Percentiles rank a stretch among this genome's conserved stretches.
phyloP scores from a whole-genome alignment of 768 basidiomycete genomes.

The Coprinopsis sp. region DNA sequence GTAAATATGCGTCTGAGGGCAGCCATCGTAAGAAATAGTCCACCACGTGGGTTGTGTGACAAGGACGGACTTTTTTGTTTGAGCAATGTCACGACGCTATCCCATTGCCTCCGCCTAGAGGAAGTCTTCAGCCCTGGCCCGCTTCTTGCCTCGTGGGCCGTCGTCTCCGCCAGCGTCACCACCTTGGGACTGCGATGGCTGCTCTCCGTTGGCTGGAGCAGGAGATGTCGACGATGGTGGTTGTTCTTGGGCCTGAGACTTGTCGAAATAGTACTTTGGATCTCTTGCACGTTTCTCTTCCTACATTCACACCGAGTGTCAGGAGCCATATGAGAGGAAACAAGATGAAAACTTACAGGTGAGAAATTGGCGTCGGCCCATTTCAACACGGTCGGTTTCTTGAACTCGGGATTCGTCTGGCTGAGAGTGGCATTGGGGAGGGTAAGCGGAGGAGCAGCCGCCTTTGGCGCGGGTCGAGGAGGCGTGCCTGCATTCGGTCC shows the following conservation, averaged over 20 bases:
- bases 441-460: constrained; percentile 28
- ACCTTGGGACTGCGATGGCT: background rate
- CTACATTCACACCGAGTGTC: constrained; percentile 30
- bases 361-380: constrained; percentile 75
- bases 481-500: constrained; percentile 10
- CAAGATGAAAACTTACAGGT: constrained; percentile 49
- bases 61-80: too few relatives aligned
- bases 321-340: background rate
- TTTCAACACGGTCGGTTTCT: constrained; percentile 72
- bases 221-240: constrained; percentile 11
- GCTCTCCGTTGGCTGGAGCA: background rate
- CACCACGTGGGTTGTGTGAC: too few relatives aligned
- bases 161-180: constrained; percentile 40
- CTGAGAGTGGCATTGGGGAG: constrained; percentile 54
- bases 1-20: too few relatives aligned
- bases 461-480: constrained; percentile 7
- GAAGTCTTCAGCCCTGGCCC: constrained; percentile 85
- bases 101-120: too few relatives aligned
- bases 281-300: constrained; percentile 73
- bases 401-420: constrained; percentile 70
- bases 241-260: constrained; percentile 30
- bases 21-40: too few relatives aligned
- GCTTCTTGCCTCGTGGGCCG: constrained; percentile 74
- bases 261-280: constrained; percentile 55
- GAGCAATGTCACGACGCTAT: too few relatives aligned